Percentiles rank a stretch among this genome's conserved stretches.
These are phyloP conservation scores for Talaromyces sp. DNA, from an alignment of 2,329 filamentous ascomycete species.

Conservation along the genomic window DNA sequence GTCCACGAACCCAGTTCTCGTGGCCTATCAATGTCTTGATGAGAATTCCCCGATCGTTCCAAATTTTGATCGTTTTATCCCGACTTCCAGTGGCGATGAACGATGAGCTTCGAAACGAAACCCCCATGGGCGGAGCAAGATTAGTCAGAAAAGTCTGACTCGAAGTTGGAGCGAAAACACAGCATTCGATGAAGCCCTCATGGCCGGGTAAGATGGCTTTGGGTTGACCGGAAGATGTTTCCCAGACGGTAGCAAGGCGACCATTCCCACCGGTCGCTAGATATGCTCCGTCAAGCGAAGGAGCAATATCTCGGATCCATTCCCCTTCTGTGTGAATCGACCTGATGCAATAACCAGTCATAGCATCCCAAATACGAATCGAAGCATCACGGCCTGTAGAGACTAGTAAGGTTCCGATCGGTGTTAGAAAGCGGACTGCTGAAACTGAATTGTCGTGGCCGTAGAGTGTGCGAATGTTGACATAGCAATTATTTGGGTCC, in stretches of 20 bases:
- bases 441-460: conserved; percentile 85
- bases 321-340: conserved; percentile 76
- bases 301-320: conserved; percentile 81
- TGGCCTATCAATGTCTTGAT: conserved; percentile 83
- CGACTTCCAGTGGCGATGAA: conserved; percentile 85
- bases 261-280: conserved; percentile 78
- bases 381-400: conserved; percentile 78
- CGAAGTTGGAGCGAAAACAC: conserved; percentile 75
- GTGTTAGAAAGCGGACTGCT: conserved; percentile 73
- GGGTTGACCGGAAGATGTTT: conserved; percentile 48
- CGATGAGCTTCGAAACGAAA: conserved; percentile 61
- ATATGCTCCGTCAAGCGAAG: conserved; percentile 75
- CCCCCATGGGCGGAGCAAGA: conserved; percentile 62
- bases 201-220: conserved; percentile 81
- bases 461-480: conserved; percentile 81
- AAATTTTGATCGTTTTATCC: conserved; percentile 86
- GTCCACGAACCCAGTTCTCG: conserved; percentile 85
- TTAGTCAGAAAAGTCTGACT: conserved; percentile 73
- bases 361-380: conserved; percentile 82
- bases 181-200: conserved; percentile 82
- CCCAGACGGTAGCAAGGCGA: conserved; percentile 11
- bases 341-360: conserved; percentile 80
- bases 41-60: conserved; percentile 79
- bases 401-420: conserved; percentile 77
- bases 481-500: conserved; percentile 82